Base-by-base conservation (phyloP, 495 filamentous ascomycete genomes). In the Tetracladium setigerum region DNA sequence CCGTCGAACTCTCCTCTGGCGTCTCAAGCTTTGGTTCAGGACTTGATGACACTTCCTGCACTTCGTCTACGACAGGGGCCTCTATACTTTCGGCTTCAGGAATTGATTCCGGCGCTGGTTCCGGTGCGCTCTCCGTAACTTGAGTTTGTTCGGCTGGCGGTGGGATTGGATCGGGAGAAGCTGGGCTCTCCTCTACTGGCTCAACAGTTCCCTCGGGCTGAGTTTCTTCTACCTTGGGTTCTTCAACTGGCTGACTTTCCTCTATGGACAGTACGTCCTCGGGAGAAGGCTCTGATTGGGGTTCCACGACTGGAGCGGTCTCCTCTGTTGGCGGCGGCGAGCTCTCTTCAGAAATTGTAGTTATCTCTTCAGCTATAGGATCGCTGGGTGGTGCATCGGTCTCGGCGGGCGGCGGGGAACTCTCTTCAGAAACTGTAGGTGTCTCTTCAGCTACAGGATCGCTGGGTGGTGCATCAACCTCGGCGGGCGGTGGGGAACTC, bases 381-480 rank as follows among this genome's bases (percentile, higher is more conserved):
- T 52, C 44, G 5, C 19, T 31, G n/a, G 44, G 19, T 38, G 44
- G 14, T 9, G 5, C 10, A 30, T 5, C 46, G 15, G 31, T 15
- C 11, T 47, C 52, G 12, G 15, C n/a, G 12, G 46, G 45, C 13
- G 49, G 41, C 15, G 32, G 14, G n/a, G 36, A 15, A 17, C 27
- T 44, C 19, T 42, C 45, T 36, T 47, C 41, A 30, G 45, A 18
- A 17, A 47, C 42, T 43, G 46, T 31, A 43, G 30, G 49, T 46
- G 52, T 37, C 15, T 38, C 31, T 17, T 30, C 41, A 48, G 52
- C 39, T 46, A 31, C n/a, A 18, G 47, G n/a, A 24, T 54, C 36
- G 24, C 12, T 15, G 13, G 42, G 41, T 32, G 32, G 19, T 30
- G 16, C 30, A 11, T 5, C 16, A 13, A 38, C 33, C 16, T 19